Conservation (phyloP, 441 rosid species). For the Adansonia grandidieri region DNA sequence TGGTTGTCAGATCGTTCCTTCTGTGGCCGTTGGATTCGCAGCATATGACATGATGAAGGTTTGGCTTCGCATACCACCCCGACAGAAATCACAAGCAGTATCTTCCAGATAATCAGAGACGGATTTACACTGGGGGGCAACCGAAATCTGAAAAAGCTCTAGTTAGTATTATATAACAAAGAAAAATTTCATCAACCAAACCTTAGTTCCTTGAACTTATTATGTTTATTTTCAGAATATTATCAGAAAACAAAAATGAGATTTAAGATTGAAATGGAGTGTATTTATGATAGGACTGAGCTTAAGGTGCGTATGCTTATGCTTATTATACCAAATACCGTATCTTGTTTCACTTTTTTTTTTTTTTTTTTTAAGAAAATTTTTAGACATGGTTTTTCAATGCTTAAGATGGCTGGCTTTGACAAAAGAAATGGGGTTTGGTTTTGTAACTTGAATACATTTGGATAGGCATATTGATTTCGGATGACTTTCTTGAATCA, state of each 20-base stretch:
- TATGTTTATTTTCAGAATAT: background rate
- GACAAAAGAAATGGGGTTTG: background rate
- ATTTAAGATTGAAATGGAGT: background rate
- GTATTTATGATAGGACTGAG: background rate
- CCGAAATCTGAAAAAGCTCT: background rate
- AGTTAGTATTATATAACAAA: background rate
- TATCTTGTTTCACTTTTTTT: background rate
- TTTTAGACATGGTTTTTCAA: background rate
- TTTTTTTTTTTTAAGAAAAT: background rate
- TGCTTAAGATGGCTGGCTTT: background rate
- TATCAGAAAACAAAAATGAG: constrained; percentile 14
- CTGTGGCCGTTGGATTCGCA: constrained; percentile 93
- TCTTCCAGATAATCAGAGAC: constrained; percentile 39
- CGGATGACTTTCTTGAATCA: constrained; percentile 1
- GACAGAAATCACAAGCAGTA: constrained; percentile 52
- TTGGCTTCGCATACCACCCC: constrained; percentile 90
- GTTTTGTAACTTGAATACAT: background rate
- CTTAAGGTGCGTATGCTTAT: background rate
- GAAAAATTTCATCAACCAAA: background rate
- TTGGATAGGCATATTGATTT: background rate
- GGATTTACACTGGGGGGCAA: constrained; percentile 2
- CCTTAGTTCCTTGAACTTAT: background rate
- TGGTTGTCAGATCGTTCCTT: constrained; percentile 79
- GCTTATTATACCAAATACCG: background rate
- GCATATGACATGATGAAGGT: constrained; percentile 89